These are phyloP conservation scores for Alternaria infectoria DNA, from an alignment of 2,329 filamentous ascomycete species.

Conservation along the genomic window DNA sequence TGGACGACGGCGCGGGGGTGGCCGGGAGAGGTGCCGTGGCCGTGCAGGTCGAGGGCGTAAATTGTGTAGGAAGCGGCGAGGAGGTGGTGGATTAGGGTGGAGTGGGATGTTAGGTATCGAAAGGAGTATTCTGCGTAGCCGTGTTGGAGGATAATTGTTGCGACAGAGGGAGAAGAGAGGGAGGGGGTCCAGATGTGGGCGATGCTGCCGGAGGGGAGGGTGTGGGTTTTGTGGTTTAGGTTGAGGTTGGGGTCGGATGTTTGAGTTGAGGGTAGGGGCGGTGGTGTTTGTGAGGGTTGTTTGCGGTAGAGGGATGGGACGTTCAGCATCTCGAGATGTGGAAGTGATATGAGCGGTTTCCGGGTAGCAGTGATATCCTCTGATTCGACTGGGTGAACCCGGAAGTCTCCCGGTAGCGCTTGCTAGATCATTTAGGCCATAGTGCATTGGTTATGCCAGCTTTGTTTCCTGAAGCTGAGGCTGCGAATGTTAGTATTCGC, in stretches of 20 bases:
- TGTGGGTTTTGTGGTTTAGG: background rate
- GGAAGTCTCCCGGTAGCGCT: no score
- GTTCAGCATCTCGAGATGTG: background rate
- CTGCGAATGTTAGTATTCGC: no score
- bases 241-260: background rate
- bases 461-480: no score
- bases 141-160: constrained; percentile 7
- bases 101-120: constrained; percentile 6
- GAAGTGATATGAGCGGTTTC: no score
- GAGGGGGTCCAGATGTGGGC: background rate
- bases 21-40: background rate
- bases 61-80: background rate
- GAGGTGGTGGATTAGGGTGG: constrained; percentile 4
- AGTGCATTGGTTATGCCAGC: no score
- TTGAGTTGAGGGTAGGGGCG: background rate
- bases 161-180: background rate
- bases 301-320: background rate
- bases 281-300: background rate
- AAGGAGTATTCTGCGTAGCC: constrained; percentile 11
- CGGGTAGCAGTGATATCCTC: no score
- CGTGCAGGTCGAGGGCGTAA: background rate
- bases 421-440: no score
- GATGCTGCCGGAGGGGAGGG: background rate
- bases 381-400: no score
- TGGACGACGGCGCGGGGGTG: background rate